A percentile compares a stretch with the other conserved stretches of the same genome.
These are phyloP conservation scores for Fusarium verrucosum DNA, from an alignment of 2,329 filamentous ascomycete genomes.

Conservation along the genomic window DNA sequence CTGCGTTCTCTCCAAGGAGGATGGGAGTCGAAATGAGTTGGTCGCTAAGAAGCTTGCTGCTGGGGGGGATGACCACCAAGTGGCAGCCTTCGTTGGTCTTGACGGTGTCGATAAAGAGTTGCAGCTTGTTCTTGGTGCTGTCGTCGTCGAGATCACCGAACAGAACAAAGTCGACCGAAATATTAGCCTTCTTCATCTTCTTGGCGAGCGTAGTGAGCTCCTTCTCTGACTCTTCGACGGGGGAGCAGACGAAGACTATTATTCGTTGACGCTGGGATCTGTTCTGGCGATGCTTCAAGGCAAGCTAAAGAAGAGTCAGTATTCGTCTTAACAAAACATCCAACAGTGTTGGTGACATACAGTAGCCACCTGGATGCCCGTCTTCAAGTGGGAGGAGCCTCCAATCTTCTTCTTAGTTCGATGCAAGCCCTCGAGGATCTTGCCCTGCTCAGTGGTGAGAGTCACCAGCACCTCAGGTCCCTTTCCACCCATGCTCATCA, in stretches of 20 bases:
- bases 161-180: slow-evolving; percentile 91
- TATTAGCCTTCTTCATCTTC: slow-evolving; percentile 98
- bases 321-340: background rate
- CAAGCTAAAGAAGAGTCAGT: slow-evolving; percentile 69
- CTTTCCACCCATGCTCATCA: slow-evolving; percentile 99
- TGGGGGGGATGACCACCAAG: slow-evolving; percentile 88
- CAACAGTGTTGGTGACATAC: slow-evolving; percentile 63
- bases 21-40: slow-evolving; percentile 91
- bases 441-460: slow-evolving; percentile 93
- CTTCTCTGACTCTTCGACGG: slow-evolving; percentile 89
- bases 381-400: slow-evolving; percentile 87
- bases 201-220: slow-evolving; percentile 88
- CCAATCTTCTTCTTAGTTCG: slow-evolving; percentile 91
- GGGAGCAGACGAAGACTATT: slow-evolving; percentile 95
- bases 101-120: slow-evolving; percentile 91
- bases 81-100: slow-evolving; percentile 92
- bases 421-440: slow-evolving; percentile 91
- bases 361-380: slow-evolving; percentile 92
- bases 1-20: slow-evolving; percentile 80
- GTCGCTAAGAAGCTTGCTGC: slow-evolving; percentile 91
- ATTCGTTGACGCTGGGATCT: slow-evolving; percentile 96
- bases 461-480: slow-evolving; percentile 98
- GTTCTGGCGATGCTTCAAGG: slow-evolving; percentile 97
- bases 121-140: slow-evolving; percentile 88
- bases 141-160: slow-evolving; percentile 95